Evolutionary conservation across 2,329 filamentous ascomycete species (phyloP).

Genomic region (Verticillium dahliae): DNA sequence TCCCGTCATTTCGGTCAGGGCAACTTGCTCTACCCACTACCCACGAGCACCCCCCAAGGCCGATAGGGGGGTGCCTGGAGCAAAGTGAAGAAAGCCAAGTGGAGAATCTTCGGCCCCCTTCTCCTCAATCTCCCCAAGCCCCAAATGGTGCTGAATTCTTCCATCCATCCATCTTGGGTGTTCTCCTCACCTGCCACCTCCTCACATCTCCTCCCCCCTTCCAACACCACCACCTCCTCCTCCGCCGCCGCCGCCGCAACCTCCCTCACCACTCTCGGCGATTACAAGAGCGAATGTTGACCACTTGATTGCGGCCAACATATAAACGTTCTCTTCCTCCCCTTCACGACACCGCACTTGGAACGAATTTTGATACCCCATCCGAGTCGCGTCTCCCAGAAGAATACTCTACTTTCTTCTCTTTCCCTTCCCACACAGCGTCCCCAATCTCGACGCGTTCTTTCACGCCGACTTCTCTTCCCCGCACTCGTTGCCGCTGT

Average conservation of each 20-base stretch:
- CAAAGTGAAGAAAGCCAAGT: constrained; percentile 1
- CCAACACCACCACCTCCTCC: neutral
- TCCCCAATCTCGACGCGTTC: neutral
- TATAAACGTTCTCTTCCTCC: neutral
- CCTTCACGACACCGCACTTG: neutral
- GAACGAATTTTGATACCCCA: neutral
- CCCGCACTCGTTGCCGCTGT: neutral
- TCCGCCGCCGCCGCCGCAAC: neutral
- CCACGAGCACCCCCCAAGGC: too few relatives aligned
- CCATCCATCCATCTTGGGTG: neutral
- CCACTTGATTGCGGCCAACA: neutral
- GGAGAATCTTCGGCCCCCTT: constrained; percentile 1
- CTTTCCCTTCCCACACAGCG: neutral
- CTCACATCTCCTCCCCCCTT: neutral
- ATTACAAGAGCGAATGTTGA: neutral
- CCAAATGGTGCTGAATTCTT: neutral
- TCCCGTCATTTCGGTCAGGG: neutral
- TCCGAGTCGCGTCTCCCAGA: neutral
- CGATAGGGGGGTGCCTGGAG: neutral
- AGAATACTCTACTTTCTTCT: neutral
- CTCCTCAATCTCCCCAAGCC: constrained; percentile 3
- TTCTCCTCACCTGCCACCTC: neutral
- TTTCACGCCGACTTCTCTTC: neutral
- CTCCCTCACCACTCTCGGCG: neutral
- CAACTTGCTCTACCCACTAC: neutral